Base-by-base conservation (phyloP, 139 green algal genomes). In the Micractinium sp. region DNA sequence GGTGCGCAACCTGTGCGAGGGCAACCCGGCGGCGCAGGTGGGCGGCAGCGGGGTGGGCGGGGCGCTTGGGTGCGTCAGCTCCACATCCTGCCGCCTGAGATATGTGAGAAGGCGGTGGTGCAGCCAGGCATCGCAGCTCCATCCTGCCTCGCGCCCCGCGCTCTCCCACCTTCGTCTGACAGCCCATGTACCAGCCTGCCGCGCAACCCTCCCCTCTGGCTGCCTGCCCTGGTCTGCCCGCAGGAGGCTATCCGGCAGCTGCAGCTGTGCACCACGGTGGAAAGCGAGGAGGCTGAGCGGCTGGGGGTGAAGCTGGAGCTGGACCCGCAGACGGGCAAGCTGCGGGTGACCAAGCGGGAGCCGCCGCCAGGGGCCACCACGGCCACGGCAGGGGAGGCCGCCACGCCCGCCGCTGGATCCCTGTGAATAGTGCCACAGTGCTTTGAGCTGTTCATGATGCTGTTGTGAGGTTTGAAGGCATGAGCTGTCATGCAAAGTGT, bases 1-100 rank as follows among this genome's bases (percentile, higher is more conserved):
- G 0, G 89, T 99, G 84, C 93, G 97, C 38, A 99, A 99, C 90
- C 86, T 99, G 87, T 97, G 96, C 89, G 94, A 96, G 69, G 95
- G 89, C 66, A 95, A 91, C 85, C 35, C 77, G 15, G 63, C 80
- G 56, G 89, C 91, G 27, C 91, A 93, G 66, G 73, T 88, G 39
- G 53, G 89, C n/a, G 33, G 61, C 20, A 27, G 7, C 22, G 63
- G 20, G 63, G 20, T 31, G 63, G 63, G 20, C 63, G 63, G 60
- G 60, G 63, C 63, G 63, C 7, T 12, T 71, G 63, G 63, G 47
- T 73, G 47, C 47, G 47, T 56, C 47, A 56, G 47, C 47, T 41
- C 74, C 74, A 12, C 14, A 35, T 7, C 15, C 15, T 47, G 35
- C 41, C 19, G 33, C 74, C 23, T 53, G n/a, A 16, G 47, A 41